phyloP scores from a whole-genome alignment of 345 rosid species.

The Eucalyptus pumila region DNA sequence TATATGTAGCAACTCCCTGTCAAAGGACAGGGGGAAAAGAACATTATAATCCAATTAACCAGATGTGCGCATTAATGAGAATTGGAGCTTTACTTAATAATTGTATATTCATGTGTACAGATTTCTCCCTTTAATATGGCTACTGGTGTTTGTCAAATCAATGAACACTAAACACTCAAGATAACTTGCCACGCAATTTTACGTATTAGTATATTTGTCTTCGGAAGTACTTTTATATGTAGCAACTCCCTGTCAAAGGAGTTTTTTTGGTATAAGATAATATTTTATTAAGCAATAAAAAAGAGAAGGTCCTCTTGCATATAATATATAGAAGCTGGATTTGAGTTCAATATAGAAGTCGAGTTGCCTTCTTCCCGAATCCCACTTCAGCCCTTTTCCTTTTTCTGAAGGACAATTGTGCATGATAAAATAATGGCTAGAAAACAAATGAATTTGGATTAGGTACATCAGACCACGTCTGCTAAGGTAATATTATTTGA shows the following conservation, averaged over 20 bases:
- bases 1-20: neutral
- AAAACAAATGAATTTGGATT: slow-evolving; percentile 20
- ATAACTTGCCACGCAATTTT: neutral
- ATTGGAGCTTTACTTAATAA: neutral
- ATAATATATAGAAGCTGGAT: neutral
- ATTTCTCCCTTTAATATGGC: neutral
- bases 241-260: neutral
- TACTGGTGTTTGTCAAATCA: neutral
- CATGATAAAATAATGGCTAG: neutral
- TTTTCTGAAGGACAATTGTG: neutral
- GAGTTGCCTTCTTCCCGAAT: neutral
- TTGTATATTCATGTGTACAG: neutral
- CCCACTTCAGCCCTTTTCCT: neutral
- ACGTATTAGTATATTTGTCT: neutral
- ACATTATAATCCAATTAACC: neutral
- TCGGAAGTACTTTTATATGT: neutral
- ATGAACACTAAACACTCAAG: neutral
- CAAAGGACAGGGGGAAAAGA: neutral
- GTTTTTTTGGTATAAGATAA: neutral
- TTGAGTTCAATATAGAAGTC: neutral
- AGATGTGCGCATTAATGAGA: neutral
- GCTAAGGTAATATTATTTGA: neutral
- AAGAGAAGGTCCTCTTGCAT: neutral
- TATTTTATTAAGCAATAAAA: neutral
- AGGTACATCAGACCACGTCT: slow-evolving; percentile 19